Conservation (phyloP, 768 basidiomycete genomes). For the Serendipita sp. region DNA sequence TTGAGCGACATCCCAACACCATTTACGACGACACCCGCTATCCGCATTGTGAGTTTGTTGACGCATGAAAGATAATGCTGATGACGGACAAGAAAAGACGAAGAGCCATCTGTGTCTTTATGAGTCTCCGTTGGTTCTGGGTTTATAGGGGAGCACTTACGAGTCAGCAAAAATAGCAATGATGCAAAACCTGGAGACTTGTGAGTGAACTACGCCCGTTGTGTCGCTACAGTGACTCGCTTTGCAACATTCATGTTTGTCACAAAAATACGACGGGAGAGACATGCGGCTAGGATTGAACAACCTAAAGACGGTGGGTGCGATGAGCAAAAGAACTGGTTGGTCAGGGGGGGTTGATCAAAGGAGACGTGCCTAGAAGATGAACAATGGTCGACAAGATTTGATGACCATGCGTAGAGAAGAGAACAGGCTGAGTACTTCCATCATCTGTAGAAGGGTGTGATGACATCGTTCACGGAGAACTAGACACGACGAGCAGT, state of each 20-base stretch:
- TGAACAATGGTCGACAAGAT: not conserved
- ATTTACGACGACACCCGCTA: conserved; percentile 29
- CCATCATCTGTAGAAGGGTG: not conserved
- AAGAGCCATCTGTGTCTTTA: conserved; percentile 3
- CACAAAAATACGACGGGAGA: conserved; percentile 21
- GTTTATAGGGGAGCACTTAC: not conserved
- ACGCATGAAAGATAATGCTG: not conserved
- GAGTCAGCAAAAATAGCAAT: not conserved
- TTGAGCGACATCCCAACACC: conserved; percentile 28
- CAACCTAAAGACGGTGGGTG: conserved; percentile 13
- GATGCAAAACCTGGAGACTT: conserved; percentile 9
- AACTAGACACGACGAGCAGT: not conserved
- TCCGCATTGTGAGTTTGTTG: not conserved
- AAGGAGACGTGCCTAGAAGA: not conserved
- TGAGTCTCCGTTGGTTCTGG: conserved; percentile 16
- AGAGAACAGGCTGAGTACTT: not conserved
- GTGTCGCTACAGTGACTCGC: conserved; percentile 19
- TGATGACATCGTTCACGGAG: not conserved
- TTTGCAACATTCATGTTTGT: conserved; percentile 11
- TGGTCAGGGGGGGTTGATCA: not conserved
- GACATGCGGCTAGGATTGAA: conserved; percentile 21
- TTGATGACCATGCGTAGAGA: not conserved
- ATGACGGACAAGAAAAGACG: conserved; percentile 1
- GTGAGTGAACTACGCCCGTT: conserved; percentile 11
- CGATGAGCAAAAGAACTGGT: not conserved